Evolutionary conservation across 257 asterid species (phyloP), one percentile per base, ranked within the genome.

Genomic region (Fraxinus anomala): DNA sequence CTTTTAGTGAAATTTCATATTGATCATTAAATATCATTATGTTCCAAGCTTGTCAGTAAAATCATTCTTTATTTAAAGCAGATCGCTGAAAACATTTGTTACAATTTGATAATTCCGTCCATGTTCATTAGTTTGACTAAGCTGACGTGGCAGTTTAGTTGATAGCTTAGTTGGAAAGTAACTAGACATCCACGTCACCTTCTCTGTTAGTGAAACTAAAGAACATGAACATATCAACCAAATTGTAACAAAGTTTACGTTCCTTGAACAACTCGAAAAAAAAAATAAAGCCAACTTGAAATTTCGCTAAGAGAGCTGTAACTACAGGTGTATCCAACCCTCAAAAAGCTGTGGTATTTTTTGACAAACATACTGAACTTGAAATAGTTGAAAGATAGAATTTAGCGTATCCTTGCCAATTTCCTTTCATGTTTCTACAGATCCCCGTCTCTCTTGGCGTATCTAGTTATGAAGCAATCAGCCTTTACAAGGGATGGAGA

Each of bases 401-500:
- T 24, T 63, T 63, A 63, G 17, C 19, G 0, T 63, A 26, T 26
- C 36, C 17, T 63, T 23, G 36, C 19, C 6, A 24, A 63, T 63
- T 23, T 26, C 69, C 33, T 61, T 63, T 31, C 31, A 63, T 5
- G 7, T 9, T 63, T 68, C 26, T 84, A 80, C 87, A 94, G 99
- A 71, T 95, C 77, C 99, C 99, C 17, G 96, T 93, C 68, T 83
- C 99, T 23, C 16, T 93, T 1, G 91, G 89, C 1, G 97, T 95
- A 77, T 87, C 96, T 17, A 88, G 86, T 73, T 93, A 77, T 54
- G 90, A 95, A 87, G 96, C 88, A 21, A 33, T 93, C 71, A 68
- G 96, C 80, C 84, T 95, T 44, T 88, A 95, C 87, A 91, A 90
- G 82, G 99, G 99, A 70, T 89, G 94, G 92, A 83, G 97, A 68